Base-by-base conservation (phyloP, 768 basidiomycete genomes). In the Podaxis sp. region DNA sequence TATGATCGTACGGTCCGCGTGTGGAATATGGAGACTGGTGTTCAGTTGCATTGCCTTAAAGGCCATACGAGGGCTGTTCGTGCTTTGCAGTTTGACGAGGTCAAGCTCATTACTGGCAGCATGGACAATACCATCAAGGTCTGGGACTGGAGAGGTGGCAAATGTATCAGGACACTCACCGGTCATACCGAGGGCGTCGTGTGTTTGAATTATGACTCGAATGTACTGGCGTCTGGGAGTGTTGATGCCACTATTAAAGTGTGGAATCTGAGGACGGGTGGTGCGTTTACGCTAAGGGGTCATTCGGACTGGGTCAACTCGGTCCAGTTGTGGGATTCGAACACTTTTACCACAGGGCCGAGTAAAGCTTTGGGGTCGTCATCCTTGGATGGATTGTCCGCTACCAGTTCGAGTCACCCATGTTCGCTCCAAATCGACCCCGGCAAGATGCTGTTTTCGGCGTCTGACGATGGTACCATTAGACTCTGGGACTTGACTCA, bases 261-360 rank as follows among this genome's bases (percentile, higher is more conserved):
- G 36, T 93, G 94, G 92, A 97, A 99, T 74, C 86, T 96, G 72
- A 86, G 90, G 48, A 95, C 90, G 0, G 93, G 93, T 50, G 91
- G 90, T 60, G 93, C 94, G 37, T 98, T 97, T 75, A 92, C 93
- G 11, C 80, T 99, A 54, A 84, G 95, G 10, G 97, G 97, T 2
- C 97, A 99, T 70, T 79, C 80, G 37, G 95, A 99, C 70, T 97
- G 97, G 95, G 96, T 99, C 63, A 99, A 99, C 71, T 82, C 93
- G 2, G 96, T 99, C 22, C 86, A 89, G 66, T 77, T 99, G 38
- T 99, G 97, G 96, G 94, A 98, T 71, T 82, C 84, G 2, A 79
- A 76, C 60, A 70, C 77, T n/a, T n/a, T n/a, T 24, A 33, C 8
- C 53, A 65, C 60, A 24, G 61, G 68, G 36, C 64, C 76, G 13